These are phyloP conservation scores for Zygnema circumcarinatum DNA, from an alignment of 139 green algal genomes.

Conservation along the genomic window DNA sequence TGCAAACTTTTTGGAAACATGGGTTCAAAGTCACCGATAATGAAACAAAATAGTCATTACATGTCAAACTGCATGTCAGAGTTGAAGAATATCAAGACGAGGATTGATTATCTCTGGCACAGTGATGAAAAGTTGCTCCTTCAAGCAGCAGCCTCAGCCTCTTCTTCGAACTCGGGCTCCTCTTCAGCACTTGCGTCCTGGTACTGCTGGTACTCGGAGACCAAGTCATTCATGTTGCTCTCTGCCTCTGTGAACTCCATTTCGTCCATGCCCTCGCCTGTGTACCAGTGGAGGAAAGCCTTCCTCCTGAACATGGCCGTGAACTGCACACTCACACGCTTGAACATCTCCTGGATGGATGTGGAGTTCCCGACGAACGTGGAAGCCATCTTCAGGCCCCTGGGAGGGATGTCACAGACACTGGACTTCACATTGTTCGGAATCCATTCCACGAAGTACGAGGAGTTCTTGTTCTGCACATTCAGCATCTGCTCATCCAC, in stretches of 20 bases:
- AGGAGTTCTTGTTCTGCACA: constrained; percentile 99
- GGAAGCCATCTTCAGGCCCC: constrained; percentile 95
- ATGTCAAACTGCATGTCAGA: no score
- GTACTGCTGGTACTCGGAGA: constrained; percentile 99
- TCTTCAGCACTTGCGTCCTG: constrained; percentile 91
- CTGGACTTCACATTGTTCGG: constrained; percentile 99
- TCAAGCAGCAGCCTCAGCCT: constrained; percentile 27
- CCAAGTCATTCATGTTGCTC: constrained; percentile 98
- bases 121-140: no score
- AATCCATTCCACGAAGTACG: constrained; percentile 99
- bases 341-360: constrained; percentile 89
- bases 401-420: constrained; percentile 96
- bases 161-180: constrained; percentile 42
- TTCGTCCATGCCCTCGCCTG: constrained; percentile 99
- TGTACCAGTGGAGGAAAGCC: constrained; percentile 99
- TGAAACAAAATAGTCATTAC: no score
- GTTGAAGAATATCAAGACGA: no score
- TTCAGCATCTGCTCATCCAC: constrained; percentile 99
- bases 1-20: no score
- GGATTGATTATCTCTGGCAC: no score
- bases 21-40: no score
- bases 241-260: constrained; percentile 99
- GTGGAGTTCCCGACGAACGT: constrained; percentile 97
- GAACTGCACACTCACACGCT: constrained; percentile 95
- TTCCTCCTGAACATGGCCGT: constrained; percentile 99